phyloP scores from a whole-genome alignment of 179 eudicot genomes.

The Corrigiola litoralis region DNA sequence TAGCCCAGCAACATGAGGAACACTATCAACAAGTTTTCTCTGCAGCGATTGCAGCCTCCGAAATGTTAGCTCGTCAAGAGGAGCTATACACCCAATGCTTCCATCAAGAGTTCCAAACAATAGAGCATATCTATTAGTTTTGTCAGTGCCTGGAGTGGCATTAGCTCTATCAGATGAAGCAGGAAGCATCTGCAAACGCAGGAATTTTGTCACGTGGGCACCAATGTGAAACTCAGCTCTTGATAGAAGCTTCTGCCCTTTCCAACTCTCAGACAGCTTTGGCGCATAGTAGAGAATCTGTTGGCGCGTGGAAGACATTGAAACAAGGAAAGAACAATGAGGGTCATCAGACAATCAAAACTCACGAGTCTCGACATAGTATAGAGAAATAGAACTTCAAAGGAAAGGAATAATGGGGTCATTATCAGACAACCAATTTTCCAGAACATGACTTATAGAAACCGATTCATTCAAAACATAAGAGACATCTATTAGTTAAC shows the following conservation, averaged over 20 bases:
- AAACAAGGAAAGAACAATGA: not conserved
- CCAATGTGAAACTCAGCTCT: slow-evolving; percentile 97
- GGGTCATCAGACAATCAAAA: not conserved
- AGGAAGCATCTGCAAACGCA: slow-evolving; percentile 90
- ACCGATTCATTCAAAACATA: too few species aligned
- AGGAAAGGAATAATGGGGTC: too few species aligned
- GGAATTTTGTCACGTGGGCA: slow-evolving; percentile 82
- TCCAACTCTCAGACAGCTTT: slow-evolving; percentile 92
- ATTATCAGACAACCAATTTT: not conserved
- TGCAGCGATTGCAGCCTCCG: slow-evolving; percentile 93
- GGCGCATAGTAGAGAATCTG: slow-evolving; percentile 95
- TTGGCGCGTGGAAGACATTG: slow-evolving; percentile 12
- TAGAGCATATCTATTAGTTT: slow-evolving; percentile 85
- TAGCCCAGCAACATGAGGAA: slow-evolving; percentile 87
- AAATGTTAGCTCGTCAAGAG: slow-evolving; percentile 86
- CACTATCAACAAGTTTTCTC: slow-evolving; percentile 82
- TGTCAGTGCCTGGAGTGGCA: slow-evolving; percentile 56
- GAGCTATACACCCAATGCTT: slow-evolving; percentile 93
- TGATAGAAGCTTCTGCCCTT: slow-evolving; percentile 95
- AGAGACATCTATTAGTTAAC: too few species aligned
- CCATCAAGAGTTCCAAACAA: slow-evolving; percentile 94
- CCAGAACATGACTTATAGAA: too few species aligned
- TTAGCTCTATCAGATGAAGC: slow-evolving; percentile 54
- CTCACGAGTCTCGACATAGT: not conserved
- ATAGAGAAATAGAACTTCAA: not conserved